Evolutionary conservation across 805 yeast genomes (phyloP).

Genomic region (Candida ficus): DNA sequence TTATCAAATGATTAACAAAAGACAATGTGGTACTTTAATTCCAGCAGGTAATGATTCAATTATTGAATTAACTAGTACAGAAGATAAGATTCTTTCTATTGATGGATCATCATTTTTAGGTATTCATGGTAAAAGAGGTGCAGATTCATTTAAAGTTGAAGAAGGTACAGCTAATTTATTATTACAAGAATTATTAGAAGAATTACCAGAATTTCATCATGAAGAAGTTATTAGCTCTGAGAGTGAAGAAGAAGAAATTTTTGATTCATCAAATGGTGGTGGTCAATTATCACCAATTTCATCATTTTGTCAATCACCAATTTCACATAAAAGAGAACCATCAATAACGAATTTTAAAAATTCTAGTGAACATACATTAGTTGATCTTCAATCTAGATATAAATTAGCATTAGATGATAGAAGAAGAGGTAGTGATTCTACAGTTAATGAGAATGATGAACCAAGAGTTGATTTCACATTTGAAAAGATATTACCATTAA

Average conservation of each 20-base stretch:
- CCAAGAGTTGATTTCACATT: conserved; percentile 19
- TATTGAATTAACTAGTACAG: conserved; percentile 38
- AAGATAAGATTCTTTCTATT: conserved; percentile 41
- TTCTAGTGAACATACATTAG: conserved; percentile 17
- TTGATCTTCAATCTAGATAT: conserved; percentile 5
- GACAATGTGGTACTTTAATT: conserved; percentile 60
- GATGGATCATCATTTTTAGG: conserved; percentile 54
- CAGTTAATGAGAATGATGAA: conserved; percentile 11
- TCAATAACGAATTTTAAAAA: conserved; percentile 16
- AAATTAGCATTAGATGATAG: neutral
- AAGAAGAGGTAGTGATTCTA: conserved; percentile 17
- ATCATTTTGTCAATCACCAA: conserved; percentile 13
- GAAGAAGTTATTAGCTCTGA: conserved; percentile 1
- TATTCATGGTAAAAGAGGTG: conserved; percentile 36
- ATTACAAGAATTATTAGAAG: conserved; percentile 19
- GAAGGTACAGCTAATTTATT: conserved; percentile 19
- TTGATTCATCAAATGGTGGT: conserved; percentile 8
- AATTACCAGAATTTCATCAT: conserved; percentile 9
- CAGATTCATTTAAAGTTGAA: conserved; percentile 18
- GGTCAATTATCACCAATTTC: conserved; percentile 5
- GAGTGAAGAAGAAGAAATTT: conserved; percentile 9
- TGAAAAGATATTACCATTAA: conserved; percentile 17
- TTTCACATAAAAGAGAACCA: conserved; percentile 7
- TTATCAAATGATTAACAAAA: conserved; percentile 30
- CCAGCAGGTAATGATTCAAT: conserved; percentile 53